Evolutionary conservation across 345 rosid species (phyloP), one percentile per base, ranked within the genome.

Genomic region (Lepidium aucheri): DNA sequence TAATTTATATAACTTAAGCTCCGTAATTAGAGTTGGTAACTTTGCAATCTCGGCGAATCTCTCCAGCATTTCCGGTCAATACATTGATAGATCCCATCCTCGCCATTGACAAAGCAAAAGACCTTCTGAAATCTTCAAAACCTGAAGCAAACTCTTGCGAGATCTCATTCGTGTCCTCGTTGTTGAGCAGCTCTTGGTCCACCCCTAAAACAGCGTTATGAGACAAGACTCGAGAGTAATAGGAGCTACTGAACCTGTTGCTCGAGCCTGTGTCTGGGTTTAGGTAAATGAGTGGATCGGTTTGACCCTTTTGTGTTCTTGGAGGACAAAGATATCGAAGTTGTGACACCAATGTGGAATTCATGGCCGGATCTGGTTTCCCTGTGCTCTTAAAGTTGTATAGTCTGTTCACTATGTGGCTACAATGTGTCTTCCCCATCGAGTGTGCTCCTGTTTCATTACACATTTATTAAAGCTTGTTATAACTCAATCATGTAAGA

Each of bases 71-170:
- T 13, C 88, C 91, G 0, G 98, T 87, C 65, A 87, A 64, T 18
- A 82, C 90, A 3, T 79, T 61, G 68, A 89, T 84, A 30, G 77
- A 81, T 65, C 97, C 98, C 98, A 92, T 84, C 47, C 90, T 68
- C 67, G 72, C 75, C 86, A 87, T 79, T 9, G 98, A 81, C 47
- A 83, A 80, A 2, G 95, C 88, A 56, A 87, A 80, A 2, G 84
- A 70, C 65, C 51, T 81, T 76, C 91, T 69, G 30, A 82, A 82
- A 50, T 83, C 89, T 66, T 89, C 95, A 4, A 81, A 79, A 68
- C 76, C 76, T 1, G 64, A 58, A 7, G 82, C 84, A 18, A 84
- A 86, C 77, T 89, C 93, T 24, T 76, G 42, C 2, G 77, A 47
- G 1, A 92, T 85, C 65, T 81, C 68, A 35, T 5, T 64, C 0